A percentile compares a stretch with the other conserved stretches of the same genome.
Conservation (phyloP, 306 rosid species). For the Parietaria judaica region DNA sequence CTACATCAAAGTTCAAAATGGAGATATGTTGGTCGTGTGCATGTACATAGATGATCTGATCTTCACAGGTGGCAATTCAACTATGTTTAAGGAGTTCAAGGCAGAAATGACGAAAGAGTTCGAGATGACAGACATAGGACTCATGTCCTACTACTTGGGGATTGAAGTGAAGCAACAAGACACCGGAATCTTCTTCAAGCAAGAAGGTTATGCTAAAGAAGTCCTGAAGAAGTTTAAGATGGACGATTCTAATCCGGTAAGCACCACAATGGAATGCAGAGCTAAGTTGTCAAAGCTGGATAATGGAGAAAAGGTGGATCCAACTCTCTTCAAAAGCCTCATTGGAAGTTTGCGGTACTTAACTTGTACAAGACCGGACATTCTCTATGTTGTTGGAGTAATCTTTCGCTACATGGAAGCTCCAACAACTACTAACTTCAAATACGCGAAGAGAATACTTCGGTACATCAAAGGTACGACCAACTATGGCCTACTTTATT, state of each 20-base stretch:
- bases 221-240: neutral
- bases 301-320: neutral
- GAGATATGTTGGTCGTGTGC: no score
- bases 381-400: neutral
- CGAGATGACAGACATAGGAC: neutral
- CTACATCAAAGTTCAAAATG: no score
- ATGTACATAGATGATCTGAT: no score
- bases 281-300: neutral
- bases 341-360: no score
- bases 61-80: neutral
- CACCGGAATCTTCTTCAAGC: neutral
- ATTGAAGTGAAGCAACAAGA: neutral
- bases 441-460: neutral
- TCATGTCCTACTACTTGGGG: no score
- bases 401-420: neutral
- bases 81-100: neutral
- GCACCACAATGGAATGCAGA: neutral
- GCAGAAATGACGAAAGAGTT: neutral
- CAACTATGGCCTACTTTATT: no score
- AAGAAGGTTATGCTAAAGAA: neutral
- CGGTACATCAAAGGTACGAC: neutral
- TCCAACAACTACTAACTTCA: neutral
- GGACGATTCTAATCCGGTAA: neutral
- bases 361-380: no score
- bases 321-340: no score